These are phyloP conservation scores for Prillingera fragicola DNA, from an alignment of 1,284 basidiomycete genomes.

Conservation along the genomic window DNA sequence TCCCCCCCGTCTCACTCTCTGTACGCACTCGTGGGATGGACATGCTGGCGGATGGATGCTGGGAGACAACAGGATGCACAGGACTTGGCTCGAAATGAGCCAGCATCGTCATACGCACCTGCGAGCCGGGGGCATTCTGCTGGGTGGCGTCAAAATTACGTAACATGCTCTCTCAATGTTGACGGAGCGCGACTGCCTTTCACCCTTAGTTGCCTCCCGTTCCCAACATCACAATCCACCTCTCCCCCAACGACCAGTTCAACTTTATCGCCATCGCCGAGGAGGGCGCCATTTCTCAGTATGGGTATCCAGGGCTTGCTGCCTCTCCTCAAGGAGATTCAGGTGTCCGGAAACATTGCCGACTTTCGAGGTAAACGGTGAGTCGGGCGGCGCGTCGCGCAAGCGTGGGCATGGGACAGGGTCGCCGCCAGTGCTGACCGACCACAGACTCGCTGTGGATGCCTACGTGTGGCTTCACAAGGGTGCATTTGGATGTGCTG, in stretches of 20 bases:
- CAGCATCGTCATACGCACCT: not conserved
- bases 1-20: too few relatives aligned
- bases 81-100: not conserved
- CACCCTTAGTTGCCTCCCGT: not conserved
- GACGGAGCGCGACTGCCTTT: conserved; percentile 14
- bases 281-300: not conserved
- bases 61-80: not conserved
- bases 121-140: too few relatives aligned
- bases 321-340: conserved; percentile 85
- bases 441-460: conserved; percentile 31
- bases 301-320: conserved; percentile 96
- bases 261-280: not conserved
- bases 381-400: conserved; percentile 9
- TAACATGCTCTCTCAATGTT: not conserved
- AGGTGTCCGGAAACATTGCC: conserved; percentile 67
- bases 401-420: not conserved
- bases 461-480: conserved; percentile 95
- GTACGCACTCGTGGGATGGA: conserved; percentile 26
- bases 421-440: not conserved
- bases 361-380: conserved; percentile 72
- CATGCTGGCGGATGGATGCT: conserved; percentile 14
- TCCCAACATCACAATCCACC: not conserved
- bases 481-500: conserved; percentile 85
- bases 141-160: too few relatives aligned
- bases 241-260: not conserved